phyloP scores from a whole-genome alignment of 331 rosid species.

The Saraca asoca region DNA sequence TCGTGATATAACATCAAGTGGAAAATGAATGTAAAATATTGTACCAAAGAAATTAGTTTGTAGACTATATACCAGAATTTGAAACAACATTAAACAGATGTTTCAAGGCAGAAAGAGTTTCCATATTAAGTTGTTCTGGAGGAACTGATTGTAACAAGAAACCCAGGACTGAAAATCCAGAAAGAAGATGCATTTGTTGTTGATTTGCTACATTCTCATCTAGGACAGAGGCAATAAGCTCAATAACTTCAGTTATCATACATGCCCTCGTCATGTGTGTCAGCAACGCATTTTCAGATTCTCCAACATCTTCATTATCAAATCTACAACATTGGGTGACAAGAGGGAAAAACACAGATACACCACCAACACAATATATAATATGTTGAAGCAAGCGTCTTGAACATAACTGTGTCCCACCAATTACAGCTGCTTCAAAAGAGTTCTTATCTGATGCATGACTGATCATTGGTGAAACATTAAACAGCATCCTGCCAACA shows the following conservation, averaged over 20 bases:
- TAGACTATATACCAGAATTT: conserved; percentile 58
- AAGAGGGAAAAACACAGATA: conserved; percentile 92
- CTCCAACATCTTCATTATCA: conserved; percentile 56
- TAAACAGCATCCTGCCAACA: conserved; percentile 79
- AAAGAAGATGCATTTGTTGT: conserved; percentile 95
- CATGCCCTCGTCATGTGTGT: conserved; percentile 52
- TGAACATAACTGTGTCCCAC: conserved; percentile 90
- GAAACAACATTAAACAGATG: conserved; percentile 75
- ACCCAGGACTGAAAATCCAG: conserved; percentile 94
- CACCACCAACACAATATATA: conserved; percentile 96
- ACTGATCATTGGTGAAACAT: conserved; percentile 75
- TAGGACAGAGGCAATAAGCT: conserved; percentile 85
- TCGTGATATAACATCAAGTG: conserved; percentile 27
- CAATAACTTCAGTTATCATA: conserved; percentile 75
- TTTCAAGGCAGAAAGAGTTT: conserved; percentile 82
- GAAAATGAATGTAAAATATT: conserved; percentile 24
- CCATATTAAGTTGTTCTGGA: conserved; percentile 75
- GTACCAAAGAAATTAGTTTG: neutral
- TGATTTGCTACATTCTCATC: conserved; percentile 93
- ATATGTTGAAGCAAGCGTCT: conserved; percentile 88
- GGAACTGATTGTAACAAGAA: conserved; percentile 92
- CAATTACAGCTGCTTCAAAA: conserved; percentile 81
- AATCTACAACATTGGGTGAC: conserved; percentile 69
- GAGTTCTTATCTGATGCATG: conserved; percentile 66
- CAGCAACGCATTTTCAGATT: conserved; percentile 43